These are phyloP conservation scores for Calophaca sinica DNA, from an alignment of 306 rosid genomes.

Conservation along the genomic window DNA sequence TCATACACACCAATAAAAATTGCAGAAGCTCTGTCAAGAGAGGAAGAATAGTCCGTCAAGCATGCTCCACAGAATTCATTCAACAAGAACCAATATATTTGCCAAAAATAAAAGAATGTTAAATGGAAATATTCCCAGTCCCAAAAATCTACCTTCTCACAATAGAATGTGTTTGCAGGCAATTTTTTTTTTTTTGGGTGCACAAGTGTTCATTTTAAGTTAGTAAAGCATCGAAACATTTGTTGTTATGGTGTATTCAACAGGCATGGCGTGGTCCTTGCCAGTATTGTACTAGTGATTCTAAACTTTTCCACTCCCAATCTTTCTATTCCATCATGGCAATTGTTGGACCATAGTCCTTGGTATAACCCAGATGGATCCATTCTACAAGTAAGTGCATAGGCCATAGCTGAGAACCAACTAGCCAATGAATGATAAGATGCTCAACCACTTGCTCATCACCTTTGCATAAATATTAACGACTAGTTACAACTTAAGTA, in stretches of 20 bases:
- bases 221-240: constrained; percentile 3
- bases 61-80: constrained; percentile 11
- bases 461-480: no score
- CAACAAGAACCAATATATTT: constrained; percentile 11
- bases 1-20: constrained; percentile 84
- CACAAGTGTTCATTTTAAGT: neutral
- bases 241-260: neutral
- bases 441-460: no score
- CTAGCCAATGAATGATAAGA: no score
- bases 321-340: constrained; percentile 1
- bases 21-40: constrained; percentile 76
- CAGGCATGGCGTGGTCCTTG: neutral
- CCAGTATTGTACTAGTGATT: neutral
- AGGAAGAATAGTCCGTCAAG: constrained; percentile 40
- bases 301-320: neutral
- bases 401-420: no score
- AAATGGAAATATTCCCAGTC: constrained; percentile 1
- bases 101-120: constrained; percentile 25
- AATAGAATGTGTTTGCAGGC: constrained; percentile 3
- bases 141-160: neutral
- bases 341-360: neutral
- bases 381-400: constrained; percentile 2
- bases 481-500: no score
- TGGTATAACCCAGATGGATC: neutral
- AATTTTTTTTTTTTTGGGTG: neutral